Base-by-base conservation (phyloP, 1,284 basidiomycete species). In the Microbotryum intermedium region DNA sequence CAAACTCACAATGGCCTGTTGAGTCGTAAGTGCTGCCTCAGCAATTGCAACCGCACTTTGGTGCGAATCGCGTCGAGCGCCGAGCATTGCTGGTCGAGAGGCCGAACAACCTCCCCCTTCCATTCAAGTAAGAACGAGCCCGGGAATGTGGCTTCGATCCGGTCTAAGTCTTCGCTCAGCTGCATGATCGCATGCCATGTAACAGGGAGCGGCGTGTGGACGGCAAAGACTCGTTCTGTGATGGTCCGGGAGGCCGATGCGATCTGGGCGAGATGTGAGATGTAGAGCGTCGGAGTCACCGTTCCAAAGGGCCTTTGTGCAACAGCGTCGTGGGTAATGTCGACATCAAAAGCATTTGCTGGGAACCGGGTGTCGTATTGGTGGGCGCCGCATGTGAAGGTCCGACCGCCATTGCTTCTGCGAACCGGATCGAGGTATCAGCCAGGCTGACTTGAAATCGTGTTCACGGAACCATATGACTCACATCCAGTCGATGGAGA, bases 311-410 rank as follows among this genome's bases (percentile, higher is more conserved):
- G 57, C 1, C 55, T 52, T 2, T 51, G 13, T 16, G 10, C 39
- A 43, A 62, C 26, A 18, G 57, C 49, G 5, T 16, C 2, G 1
- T 25, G 21, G n/a, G 57, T 62, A 43, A 67, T 57, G 48, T 67
- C 59, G 23, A 43, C 45, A 49, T 67, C 66, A 39, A 21, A 53
- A 3, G 59, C 60, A 43, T 58, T 62, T 44, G 55, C 44, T 3
- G 66, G 63, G 23, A 50, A 39, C 47, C 50, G 55, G 7, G 61
- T 61, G 55, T 67, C 66, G 58, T 54, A 57, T 13, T 62, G 57
- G 7, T 56, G 23, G 8, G 59, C 25, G 2, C 50, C 30, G 59
- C 59, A 55, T 6, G 26, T 23, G 20, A 52, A 61, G 25, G 52
- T 50, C 3, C 66, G 60, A 0, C 50, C 34, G 34, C 34, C 8